phyloP scores from a whole-genome alignment of 768 basidiomycete species.

The Podaxis carcinomalis region DNA sequence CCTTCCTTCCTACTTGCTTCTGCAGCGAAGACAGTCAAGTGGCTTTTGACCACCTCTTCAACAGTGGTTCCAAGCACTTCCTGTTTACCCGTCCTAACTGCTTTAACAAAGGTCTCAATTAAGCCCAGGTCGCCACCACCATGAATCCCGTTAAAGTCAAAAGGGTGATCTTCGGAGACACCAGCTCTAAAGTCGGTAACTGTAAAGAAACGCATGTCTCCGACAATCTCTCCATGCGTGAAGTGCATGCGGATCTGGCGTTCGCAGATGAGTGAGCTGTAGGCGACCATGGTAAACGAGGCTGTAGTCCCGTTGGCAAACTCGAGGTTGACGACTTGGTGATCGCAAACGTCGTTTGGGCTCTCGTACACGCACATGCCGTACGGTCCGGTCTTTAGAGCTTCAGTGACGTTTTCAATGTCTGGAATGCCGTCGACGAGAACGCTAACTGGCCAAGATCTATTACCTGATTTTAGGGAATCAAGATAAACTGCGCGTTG shows the following conservation, averaged over 20 bases:
- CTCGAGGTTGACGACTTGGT: constrained; percentile 88
- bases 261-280: constrained; percentile 72
- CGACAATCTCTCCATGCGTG: constrained; percentile 84
- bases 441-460: constrained; percentile 61
- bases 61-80: constrained; percentile 61
- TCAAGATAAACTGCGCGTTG: constrained; percentile 71
- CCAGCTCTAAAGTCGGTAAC: constrained; percentile 72
- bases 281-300: constrained; percentile 89
- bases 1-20: constrained; percentile 73
- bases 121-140: constrained; percentile 83
- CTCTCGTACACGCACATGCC: constrained; percentile 84
- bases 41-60: constrained; percentile 67
- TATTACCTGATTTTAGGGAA: constrained; percentile 51
- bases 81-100: constrained; percentile 64
- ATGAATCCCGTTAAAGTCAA: constrained; percentile 62
- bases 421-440: constrained; percentile 82
- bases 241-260: constrained; percentile 86
- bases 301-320: constrained; percentile 79
- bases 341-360: constrained; percentile 83
- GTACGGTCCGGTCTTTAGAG: constrained; percentile 67
- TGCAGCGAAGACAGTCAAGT: constrained; percentile 85
- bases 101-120: constrained; percentile 71
- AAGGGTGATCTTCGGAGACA: constrained; percentile 28
- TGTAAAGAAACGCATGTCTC: constrained; percentile 74
- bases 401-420: constrained; percentile 78